Conservation (phyloP, 495 filamentous ascomycete species). For the Barbatosphaeria neglecta region DNA sequence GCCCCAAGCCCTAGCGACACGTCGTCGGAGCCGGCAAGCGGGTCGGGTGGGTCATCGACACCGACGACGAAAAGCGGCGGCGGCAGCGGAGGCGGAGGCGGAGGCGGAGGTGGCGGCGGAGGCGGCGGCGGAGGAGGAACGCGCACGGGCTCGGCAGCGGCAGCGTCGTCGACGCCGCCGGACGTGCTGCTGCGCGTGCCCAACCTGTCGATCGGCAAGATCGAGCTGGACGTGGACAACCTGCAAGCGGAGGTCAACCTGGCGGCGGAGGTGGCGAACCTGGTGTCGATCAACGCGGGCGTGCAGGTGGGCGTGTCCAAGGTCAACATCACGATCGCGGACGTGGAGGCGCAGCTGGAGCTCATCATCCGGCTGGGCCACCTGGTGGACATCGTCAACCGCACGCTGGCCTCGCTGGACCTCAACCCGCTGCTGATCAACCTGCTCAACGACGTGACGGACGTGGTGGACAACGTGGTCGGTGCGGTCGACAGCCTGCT, state of each 20-base stretch:
- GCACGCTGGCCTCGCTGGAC: slow-evolving; percentile 42
- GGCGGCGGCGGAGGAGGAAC: slow-evolving; percentile 4
- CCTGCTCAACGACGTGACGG: slow-evolving; percentile 37
- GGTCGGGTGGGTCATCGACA: neutral
- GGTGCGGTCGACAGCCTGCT: slow-evolving; percentile 43
- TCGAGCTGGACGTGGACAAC: slow-evolving; percentile 45
- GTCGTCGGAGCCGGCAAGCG: neutral
- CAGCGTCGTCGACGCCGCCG: slow-evolving; percentile 21
- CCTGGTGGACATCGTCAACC: slow-evolving; percentile 46
- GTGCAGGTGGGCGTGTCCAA: slow-evolving; percentile 39
- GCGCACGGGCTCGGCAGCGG: slow-evolving; percentile 4
- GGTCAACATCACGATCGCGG: slow-evolving; percentile 47
- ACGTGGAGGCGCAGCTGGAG: slow-evolving; percentile 43
- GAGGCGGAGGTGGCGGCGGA: slow-evolving; percentile 3
- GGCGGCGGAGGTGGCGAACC: slow-evolving; percentile 40
- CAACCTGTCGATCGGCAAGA: slow-evolving; percentile 39
- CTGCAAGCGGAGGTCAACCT: slow-evolving; percentile 44
- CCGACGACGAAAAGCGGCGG: slow-evolving; percentile 7
- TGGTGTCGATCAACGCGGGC: slow-evolving; percentile 45
- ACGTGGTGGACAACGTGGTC: slow-evolving; percentile 35
- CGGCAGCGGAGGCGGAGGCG: neutral
- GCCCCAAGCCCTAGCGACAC: neutral
- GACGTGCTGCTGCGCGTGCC: slow-evolving; percentile 45
- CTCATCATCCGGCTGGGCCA: slow-evolving; percentile 44
- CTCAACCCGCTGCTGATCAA: slow-evolving; percentile 46